These are phyloP conservation scores for Uromyces viciae-fabae DNA, from an alignment of 1,284 basidiomycete genomes.

Conservation along the genomic window DNA sequence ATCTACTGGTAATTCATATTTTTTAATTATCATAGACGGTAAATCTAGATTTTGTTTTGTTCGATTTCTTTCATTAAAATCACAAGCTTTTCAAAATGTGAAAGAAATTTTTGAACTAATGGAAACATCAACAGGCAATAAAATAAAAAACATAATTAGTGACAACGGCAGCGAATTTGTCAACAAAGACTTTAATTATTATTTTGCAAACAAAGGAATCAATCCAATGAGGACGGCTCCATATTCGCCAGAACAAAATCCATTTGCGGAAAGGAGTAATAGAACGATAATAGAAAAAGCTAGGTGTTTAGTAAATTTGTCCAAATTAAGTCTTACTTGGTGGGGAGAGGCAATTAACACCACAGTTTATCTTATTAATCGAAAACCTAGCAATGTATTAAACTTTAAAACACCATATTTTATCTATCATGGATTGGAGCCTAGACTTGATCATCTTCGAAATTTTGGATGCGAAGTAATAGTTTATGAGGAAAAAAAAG, in stretches of 20 bases:
- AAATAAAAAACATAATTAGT: neutral
- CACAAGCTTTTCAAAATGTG: neutral
- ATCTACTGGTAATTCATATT: neutral
- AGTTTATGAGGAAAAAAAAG: neutral
- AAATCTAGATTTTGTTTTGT: neutral
- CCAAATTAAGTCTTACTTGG: neutral
- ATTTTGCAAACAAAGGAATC: neutral
- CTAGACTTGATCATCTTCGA: neutral
- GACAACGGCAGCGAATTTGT: neutral
- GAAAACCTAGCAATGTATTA: neutral
- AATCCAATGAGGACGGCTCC: neutral
- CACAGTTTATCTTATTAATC: neutral
- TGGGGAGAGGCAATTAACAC: conserved; percentile 3
- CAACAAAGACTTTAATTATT: conserved; percentile 2
- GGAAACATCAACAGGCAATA: neutral
- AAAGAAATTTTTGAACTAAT: neutral
- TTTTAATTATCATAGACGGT: neutral
- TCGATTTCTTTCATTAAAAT: neutral
- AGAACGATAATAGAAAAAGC: neutral
- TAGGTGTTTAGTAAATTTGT: neutral
- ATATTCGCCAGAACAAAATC: conserved; percentile 2
- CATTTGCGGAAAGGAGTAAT: neutral
- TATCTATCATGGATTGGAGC: neutral
- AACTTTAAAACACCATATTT: neutral
- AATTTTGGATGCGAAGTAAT: neutral